phyloP scores from a whole-genome alignment of 2,329 filamentous ascomycete genomes.

The Sporothrix variecibatus region DNA sequence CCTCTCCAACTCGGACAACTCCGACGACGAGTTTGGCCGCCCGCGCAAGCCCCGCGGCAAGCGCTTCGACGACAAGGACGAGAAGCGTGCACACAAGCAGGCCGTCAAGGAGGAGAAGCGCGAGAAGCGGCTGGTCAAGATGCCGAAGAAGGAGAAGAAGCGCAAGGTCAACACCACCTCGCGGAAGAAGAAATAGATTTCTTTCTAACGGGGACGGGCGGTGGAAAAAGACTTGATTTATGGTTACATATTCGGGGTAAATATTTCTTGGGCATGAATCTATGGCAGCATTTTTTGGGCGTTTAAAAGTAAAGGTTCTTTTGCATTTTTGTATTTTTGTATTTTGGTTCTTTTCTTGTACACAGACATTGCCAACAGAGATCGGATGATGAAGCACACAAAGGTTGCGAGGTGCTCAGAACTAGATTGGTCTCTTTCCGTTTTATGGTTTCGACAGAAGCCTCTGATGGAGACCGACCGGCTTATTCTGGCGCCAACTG shows the following conservation, averaged over 20 bases:
- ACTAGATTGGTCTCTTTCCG: not conserved
- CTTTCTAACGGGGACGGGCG: not conserved
- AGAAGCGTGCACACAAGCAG: conserved; percentile 83
- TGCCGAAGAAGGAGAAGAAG: conserved; percentile 96
- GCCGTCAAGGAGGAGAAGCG: conserved; percentile 94
- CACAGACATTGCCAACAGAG: not conserved
- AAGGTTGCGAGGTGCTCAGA: not conserved
- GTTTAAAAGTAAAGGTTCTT: not conserved
- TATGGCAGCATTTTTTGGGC: conserved; percentile 22
- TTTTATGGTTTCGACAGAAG: not conserved
- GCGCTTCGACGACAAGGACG: conserved; percentile 87
- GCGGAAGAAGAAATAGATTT: conserved; percentile 48
- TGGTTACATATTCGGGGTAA: not conserved
- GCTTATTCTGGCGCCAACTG: conserved; percentile 8
- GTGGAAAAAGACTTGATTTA: not conserved
- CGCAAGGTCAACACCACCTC: conserved; percentile 67
- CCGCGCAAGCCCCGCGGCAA: conserved; percentile 75
- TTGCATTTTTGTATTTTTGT: not conserved
- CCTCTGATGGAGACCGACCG: not conserved
- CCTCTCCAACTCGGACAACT: conserved; percentile 41
- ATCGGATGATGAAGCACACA: conserved; percentile 32
- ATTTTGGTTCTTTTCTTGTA: not conserved
- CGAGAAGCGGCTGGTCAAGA: conserved; percentile 90
- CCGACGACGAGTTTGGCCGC: conserved; percentile 46
- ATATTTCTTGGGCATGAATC: not conserved